Conservation (phyloP, 352 stramenopile genomes). For the Stephanocyclus meneghinianus region DNA sequence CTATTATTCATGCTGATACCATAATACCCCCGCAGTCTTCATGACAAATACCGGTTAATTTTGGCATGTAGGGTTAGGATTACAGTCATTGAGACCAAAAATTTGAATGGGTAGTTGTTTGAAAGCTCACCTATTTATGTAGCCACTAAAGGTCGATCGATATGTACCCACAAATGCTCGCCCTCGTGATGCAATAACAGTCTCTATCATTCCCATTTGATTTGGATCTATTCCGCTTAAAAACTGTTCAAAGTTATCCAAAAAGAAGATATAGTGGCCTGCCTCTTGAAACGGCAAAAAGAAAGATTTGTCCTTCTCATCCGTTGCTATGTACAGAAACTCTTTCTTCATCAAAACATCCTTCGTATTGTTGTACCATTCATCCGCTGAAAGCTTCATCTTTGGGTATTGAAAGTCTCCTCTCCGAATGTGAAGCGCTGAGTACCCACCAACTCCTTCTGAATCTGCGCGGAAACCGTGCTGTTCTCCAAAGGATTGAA, state of each 20-base stretch:
- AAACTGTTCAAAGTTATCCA: conserved; percentile 80
- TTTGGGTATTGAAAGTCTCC: conserved; percentile 82
- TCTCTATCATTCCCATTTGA: conserved; percentile 86
- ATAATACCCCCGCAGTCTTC: conserved; percentile 80
- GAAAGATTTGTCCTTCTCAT: conserved; percentile 80
- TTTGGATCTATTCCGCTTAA: conserved; percentile 82
- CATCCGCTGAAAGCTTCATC: conserved; percentile 69
- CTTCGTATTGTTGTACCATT: conserved; percentile 77
- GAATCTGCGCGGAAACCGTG: conserved; percentile 44
- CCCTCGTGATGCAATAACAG: conserved; percentile 78
- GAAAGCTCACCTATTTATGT: conserved; percentile 79
- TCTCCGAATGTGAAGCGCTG: conserved; percentile 66
- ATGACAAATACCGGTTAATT: background rate
- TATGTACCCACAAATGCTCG: conserved; percentile 84
- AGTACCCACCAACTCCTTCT: conserved; percentile 64
- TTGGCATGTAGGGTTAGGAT: background rate
- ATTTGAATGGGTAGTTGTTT: background rate
- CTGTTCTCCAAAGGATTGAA: conserved; percentile 51
- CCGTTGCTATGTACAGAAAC: conserved; percentile 85
- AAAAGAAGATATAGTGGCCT: conserved; percentile 74
- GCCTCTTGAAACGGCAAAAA: conserved; percentile 79
- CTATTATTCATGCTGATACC: conserved; percentile 71
- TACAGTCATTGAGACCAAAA: background rate
- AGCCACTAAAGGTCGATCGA: conserved; percentile 86
- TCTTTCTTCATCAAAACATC: conserved; percentile 60